Evolutionary conservation across 331 rosid species (phyloP).

Genomic region (Pyrus hybrid): DNA sequence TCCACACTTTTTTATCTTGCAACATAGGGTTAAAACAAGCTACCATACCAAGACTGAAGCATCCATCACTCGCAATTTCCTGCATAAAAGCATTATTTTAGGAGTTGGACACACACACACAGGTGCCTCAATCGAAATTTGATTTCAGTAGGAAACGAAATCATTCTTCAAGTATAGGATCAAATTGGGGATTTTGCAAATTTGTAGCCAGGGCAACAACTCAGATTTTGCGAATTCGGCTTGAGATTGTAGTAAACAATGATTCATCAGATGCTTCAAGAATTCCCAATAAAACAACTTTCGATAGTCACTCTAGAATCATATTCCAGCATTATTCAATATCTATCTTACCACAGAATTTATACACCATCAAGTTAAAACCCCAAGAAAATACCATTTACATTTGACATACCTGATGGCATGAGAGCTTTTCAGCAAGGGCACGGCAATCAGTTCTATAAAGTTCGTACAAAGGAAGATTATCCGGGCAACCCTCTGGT

Average conservation of each 20-base stretch:
- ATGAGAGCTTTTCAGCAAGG: slow-evolving; percentile 58
- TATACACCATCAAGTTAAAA: neutral
- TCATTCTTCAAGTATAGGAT: neutral
- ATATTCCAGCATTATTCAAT: neutral
- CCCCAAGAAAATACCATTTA: neutral
- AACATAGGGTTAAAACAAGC: slow-evolving; percentile 61
- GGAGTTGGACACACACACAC: neutral
- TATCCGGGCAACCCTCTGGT: slow-evolving; percentile 75
- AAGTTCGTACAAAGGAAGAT: slow-evolving; percentile 77
- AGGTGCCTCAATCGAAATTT: neutral
- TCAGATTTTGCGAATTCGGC: neutral
- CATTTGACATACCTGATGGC: slow-evolving; percentile 63
- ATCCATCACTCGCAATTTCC: slow-evolving; percentile 92
- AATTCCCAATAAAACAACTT: neutral
- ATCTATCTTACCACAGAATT: neutral
- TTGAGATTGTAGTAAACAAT: neutral
- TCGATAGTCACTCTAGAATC: neutral
- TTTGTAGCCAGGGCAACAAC: neutral
- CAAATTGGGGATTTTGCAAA: neutral
- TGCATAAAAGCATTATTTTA: slow-evolving; percentile 25
- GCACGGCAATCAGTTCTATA: slow-evolving; percentile 31
- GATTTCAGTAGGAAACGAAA: neutral
- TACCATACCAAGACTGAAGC: slow-evolving; percentile 97
- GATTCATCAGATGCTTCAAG: neutral
- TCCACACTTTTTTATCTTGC: slow-evolving; percentile 51